Evolutionary conservation across 768 basidiomycete genomes (phyloP), one percentile per base, ranked within the genome.

Genomic region (Pleurotus salmoneostramineus): DNA sequence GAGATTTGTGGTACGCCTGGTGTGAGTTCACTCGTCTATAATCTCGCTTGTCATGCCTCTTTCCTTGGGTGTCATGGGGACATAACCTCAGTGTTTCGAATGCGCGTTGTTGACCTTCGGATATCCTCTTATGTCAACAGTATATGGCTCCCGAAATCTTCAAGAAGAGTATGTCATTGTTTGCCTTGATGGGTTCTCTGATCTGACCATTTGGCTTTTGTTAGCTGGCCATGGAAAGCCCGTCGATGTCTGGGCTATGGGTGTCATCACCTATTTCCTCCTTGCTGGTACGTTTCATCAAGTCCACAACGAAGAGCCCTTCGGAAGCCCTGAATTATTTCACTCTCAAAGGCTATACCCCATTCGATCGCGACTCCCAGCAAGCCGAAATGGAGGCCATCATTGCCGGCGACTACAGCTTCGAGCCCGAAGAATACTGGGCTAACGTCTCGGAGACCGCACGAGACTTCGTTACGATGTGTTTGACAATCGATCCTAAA

Each of bases 91-190:
- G n/a, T n/a, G n/a, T n/a, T n/a, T n/a, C n/a, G n/a, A n/a, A n/a
- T n/a, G n/a, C n/a, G n/a, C n/a, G n/a, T n/a, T n/a, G n/a, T 21
- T 43, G 21, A 43, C 48, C 32, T 12, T 14, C 32, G 6, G 8
- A 12, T 17, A 48, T 31, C 21, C 21, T 45, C n/a, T n/a, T n/a
- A 31, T 40, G 14, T 37, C 46, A 10, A 17, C 62, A 90, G 81
- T 95, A 95, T 70, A 95, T 93, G 90, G 92, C 96, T 2, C 95
- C 95, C 0, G 95, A 99, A 71, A 96, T 97, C 61, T 96, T 96
- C 79, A 85, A 87, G 70, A 94, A 93, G 72, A 84, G 89, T 93
- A 60, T 40, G 85, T 72, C 2, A 12, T 36, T 47, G 15, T 7
- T 46, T 7, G 48, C 33, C 21, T 56, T 59, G 10, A 50, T 32